phyloP scores from a whole-genome alignment of 169 alveolate species.

The Amoebophrya sp. region DNA sequence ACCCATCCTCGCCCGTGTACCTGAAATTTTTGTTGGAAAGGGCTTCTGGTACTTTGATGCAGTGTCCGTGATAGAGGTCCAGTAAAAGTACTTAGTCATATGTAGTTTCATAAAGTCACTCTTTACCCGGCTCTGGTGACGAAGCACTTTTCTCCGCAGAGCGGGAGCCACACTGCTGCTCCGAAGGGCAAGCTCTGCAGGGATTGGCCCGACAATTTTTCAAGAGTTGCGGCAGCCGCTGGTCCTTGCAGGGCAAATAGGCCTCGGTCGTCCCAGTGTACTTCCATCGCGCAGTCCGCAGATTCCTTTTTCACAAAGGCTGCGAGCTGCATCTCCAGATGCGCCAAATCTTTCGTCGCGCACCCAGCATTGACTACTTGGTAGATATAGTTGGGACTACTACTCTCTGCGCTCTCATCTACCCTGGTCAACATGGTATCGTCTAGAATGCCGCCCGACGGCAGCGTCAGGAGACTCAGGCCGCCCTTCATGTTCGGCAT shows the following conservation, averaged over 20 bases:
- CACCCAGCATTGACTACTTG: background rate
- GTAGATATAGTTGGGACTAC: too few species aligned
- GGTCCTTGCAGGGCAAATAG: constrained; percentile 75
- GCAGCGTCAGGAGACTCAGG: background rate
- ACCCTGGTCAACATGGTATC: background rate
- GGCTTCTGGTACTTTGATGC: too few species aligned
- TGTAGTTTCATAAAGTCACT: too few species aligned
- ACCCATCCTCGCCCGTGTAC: constrained; percentile 81
- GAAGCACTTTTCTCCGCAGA: constrained; percentile 29
- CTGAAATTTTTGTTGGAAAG: too few species aligned
- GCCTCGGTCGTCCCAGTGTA: constrained; percentile 11
- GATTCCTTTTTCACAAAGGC: background rate
- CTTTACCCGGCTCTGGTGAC: constrained; percentile 67
- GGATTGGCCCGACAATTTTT: constrained; percentile 35
- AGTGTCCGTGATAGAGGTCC: too few species aligned
- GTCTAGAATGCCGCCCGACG: background rate
- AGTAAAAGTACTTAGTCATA: too few species aligned
- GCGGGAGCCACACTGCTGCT: constrained; percentile 54
- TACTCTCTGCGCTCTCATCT: background rate
- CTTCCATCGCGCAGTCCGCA: background rate
- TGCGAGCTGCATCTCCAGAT: background rate
- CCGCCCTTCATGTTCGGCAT: background rate
- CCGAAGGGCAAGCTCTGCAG: constrained; percentile 35
- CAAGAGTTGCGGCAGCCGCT: constrained; percentile 53
- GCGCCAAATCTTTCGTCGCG: background rate